These are phyloP conservation scores for Aspergillus clavatus DNA, from an alignment of 2,329 filamentous ascomycete species.

Conservation along the genomic window DNA sequence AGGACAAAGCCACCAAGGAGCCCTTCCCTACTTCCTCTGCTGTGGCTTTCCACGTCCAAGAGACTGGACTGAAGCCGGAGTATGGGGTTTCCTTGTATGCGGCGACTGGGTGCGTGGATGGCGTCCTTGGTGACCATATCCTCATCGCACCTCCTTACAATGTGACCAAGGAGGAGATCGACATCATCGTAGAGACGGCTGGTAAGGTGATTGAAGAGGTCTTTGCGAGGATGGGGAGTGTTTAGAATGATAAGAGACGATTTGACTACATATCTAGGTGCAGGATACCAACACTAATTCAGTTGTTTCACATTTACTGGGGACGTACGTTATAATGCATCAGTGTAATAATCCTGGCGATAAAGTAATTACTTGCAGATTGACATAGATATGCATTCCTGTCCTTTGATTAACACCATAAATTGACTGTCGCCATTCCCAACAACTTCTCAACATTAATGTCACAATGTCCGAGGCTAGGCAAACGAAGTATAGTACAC, in stretches of 20 bases:
- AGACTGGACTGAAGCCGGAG: conserved; percentile 42
- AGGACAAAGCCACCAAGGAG: conserved; percentile 50
- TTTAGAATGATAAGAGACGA: not conserved
- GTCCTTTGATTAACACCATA: not conserved
- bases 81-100: conserved; percentile 59
- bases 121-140: conserved; percentile 61
- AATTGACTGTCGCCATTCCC: not conserved
- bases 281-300: too few species aligned
- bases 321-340: too few species aligned
- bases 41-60: conserved; percentile 48
- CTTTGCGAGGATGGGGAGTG: conserved; percentile 28
- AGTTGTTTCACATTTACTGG: too few species aligned
- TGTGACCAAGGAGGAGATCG: conserved; percentile 53
- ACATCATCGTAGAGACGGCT: conserved; percentile 51
- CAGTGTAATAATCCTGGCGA: too few species aligned
- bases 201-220: conserved; percentile 50
- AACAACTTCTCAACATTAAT: not conserved
- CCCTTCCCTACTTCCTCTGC: conserved; percentile 46
- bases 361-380: too few species aligned
- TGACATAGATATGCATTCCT: not conserved
- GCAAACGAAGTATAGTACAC: conserved; percentile 12
- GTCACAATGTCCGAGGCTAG: not conserved
- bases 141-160: conserved; percentile 67
- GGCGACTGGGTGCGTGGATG: conserved; percentile 57
- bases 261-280: too few species aligned